Percentiles rank a stretch among this genome's conserved stretches.
Evolutionary conservation across 768 basidiomycete species (phyloP).

Genomic region (Coprinopsis marcescibilis): DNA sequence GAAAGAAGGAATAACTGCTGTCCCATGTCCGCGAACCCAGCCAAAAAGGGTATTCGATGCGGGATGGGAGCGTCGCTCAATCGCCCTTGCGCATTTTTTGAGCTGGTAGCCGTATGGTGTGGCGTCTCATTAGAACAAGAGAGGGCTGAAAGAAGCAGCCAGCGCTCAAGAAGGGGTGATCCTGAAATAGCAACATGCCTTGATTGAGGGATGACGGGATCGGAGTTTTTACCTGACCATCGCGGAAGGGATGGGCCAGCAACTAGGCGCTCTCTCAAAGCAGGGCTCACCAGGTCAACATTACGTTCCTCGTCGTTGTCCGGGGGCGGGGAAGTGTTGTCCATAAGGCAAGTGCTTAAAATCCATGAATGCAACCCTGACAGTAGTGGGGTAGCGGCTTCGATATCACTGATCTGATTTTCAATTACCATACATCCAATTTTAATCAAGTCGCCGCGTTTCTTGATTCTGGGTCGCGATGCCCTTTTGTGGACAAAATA

Average conservation of each 20-base stretch:
- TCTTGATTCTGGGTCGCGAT: slow-evolving; percentile 2
- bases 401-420: background rate
- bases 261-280: background rate
- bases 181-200: background rate
- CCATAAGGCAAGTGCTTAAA: slow-evolving; percentile 2
- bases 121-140: background rate
- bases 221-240: background rate
- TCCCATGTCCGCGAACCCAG: no score
- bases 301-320: background rate
- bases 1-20: no score
- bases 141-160: background rate
- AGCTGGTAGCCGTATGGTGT: background rate
- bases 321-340: background rate
- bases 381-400: background rate
- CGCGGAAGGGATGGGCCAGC: background rate
- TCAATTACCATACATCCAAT: background rate
- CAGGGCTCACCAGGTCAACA: background rate
- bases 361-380: background rate
- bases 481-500: background rate
- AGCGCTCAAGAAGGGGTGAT: background rate
- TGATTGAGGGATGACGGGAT: background rate
- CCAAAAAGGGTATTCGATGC: no score
- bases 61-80: no score
- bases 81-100: no score
- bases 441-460: background rate